Evolutionary conservation across 257 asterid species (phyloP).

Genomic region (Salvia hispanica): DNA sequence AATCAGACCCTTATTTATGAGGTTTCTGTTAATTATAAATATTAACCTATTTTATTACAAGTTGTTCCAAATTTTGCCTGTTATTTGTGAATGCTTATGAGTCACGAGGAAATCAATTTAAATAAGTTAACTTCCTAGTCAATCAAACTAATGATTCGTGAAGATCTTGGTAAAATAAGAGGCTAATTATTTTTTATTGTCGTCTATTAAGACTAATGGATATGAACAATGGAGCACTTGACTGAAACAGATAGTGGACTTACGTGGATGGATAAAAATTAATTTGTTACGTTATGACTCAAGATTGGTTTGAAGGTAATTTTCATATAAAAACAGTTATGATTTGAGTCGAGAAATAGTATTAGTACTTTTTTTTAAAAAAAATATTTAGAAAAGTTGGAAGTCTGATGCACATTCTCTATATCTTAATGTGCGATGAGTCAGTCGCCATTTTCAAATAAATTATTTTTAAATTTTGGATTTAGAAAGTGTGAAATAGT

Average conservation of each 20-base stretch:
- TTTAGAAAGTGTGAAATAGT: background rate
- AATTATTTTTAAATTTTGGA: background rate
- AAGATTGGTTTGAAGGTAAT: background rate
- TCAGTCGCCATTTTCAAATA: background rate
- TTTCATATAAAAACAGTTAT: background rate
- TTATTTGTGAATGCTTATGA: background rate
- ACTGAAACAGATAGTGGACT: constrained; percentile 7
- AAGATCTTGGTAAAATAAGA: background rate
- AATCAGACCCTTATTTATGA: no score
- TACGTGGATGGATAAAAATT: constrained; percentile 28
- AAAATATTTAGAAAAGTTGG: background rate
- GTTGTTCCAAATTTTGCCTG: no score
- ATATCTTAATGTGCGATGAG: background rate
- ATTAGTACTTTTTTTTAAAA: background rate
- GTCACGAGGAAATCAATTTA: background rate
- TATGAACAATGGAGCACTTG: constrained; percentile 10
- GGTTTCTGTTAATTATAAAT: no score
- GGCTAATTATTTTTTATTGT: background rate
- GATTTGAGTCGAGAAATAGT: constrained; percentile 1
- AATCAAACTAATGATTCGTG: constrained; percentile 1
- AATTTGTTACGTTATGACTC: background rate
- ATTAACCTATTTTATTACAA: no score
- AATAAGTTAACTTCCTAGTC: background rate
- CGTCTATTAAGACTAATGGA: constrained; percentile 11
- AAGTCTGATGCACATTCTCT: background rate